Evolutionary conservation across 106 monocot genomes (phyloP), one percentile per base, ranked within the genome.

Genomic region (Amphibolis antarctica): DNA sequence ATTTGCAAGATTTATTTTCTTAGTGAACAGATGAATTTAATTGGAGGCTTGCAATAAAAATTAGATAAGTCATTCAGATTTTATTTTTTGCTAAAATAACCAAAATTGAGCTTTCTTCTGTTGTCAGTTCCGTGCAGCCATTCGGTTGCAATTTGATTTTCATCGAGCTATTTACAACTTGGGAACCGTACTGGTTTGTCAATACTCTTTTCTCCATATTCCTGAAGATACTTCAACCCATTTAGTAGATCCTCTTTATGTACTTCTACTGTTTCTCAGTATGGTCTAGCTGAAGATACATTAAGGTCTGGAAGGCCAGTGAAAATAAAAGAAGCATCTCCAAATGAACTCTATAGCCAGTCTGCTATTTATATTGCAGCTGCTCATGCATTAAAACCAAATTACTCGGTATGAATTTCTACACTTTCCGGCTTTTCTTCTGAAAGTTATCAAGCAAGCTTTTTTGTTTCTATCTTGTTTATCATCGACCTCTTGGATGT

Each of bases 111-210:
- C 2, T 36, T 43, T 51, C 10, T 70, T 63, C 28, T 43, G 14
- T 65, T 68, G 17, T 48, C 82, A 98, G 96, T 98, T 98, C 68
- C 86, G 90, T 59, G 96, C 96, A 50, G 86, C 96, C n/a, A 87
- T 98, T 36, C 86, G 79, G 31, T 75, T 98, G 14, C 96, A 98
- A 54, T 98, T 86, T 84, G 96, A 98, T 87, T 98, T 98, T 60
- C 96, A 98, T 77, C 79, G 96, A 52, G 96, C 96, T 69, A 90
- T 98, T 62, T 98, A 98, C 76, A 98, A 98, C 62, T 84, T 98
- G 50, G 96, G 96, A 55, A 98, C 96, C 65, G 96, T 90, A 66
- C 72, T 98, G 86, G 96, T 98, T 26, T 47, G 74, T 76, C 23
- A 18, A 17, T 60, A 7, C 42, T 36, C 25, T 25, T 45, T 42